Conservation (phyloP, 163 green algal species). For the Chlamydomonas reinhardtii region DNA sequence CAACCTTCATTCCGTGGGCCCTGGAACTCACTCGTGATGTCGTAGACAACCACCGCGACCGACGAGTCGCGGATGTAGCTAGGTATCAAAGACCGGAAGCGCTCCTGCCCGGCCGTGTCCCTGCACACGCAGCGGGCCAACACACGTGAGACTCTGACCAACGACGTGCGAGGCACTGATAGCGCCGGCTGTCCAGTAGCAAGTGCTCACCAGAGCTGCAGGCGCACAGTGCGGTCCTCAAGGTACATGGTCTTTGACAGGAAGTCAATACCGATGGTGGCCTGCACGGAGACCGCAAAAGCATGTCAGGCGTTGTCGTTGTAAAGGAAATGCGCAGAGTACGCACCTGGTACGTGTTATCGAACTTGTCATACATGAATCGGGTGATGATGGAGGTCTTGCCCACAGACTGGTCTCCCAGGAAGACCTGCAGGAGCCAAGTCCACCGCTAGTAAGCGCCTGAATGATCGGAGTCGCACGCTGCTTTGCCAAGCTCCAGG, state of each 20-base stretch:
- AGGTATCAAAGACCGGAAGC: constrained; percentile 97
- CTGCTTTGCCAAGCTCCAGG: no score
- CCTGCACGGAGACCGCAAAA: constrained; percentile 69
- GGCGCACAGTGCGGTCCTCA: constrained; percentile 97
- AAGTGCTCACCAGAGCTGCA: constrained; percentile 95
- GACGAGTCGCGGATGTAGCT: constrained; percentile 99
- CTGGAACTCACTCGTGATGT: constrained; percentile 92
- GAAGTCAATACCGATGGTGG: constrained; percentile 99
- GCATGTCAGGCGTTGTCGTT: not conserved
- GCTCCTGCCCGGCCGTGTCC: constrained; percentile 99
- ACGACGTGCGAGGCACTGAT: not conserved
- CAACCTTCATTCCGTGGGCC: no score
- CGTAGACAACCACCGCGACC: constrained; percentile 98
- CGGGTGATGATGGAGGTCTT: constrained; percentile 99
- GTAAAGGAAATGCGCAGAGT: not conserved
- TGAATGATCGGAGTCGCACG: no score
- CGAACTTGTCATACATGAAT: constrained; percentile 99
- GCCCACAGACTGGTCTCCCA: constrained; percentile 94
- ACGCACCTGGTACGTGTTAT: constrained; percentile 97
- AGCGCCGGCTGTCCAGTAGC: no score
- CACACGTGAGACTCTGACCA: no score
- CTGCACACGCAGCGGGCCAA: constrained; percentile 57
- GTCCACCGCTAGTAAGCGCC: not conserved
- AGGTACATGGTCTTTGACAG: constrained; percentile 99
- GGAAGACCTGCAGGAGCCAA: constrained; percentile 81